Percentiles rank a stretch among this genome's conserved stretches.
Conservation (phyloP, 192 early-diverging fungal genomes). For the Mortierella alpina region DNA sequence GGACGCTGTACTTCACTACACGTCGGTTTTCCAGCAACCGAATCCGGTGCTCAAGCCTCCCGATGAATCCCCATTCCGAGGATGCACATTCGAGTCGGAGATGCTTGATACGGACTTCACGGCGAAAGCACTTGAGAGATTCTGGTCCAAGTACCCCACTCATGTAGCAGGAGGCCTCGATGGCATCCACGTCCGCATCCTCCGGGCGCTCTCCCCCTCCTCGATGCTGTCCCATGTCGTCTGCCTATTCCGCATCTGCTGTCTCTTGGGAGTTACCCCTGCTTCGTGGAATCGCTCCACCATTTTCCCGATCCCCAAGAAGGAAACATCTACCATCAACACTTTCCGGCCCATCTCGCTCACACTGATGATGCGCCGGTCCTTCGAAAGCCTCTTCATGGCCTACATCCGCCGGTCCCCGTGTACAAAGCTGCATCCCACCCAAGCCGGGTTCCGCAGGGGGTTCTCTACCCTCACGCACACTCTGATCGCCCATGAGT, state of each 20-base stretch:
- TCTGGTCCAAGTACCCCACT: conserved; percentile 10
- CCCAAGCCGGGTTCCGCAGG: conserved; percentile 8
- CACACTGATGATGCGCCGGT: background rate
- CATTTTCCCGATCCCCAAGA: conserved; percentile 8
- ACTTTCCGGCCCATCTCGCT: conserved; percentile 1
- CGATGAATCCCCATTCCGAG: background rate
- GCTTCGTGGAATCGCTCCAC: background rate
- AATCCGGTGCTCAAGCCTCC: background rate
- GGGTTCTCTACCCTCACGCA: conserved; percentile 13
- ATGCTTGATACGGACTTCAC: background rate
- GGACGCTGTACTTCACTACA: conserved; percentile 3
- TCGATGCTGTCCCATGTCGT: background rate
- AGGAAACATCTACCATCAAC: background rate
- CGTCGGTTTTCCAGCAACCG: background rate
- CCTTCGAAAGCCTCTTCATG: background rate
- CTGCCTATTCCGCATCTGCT: background rate
- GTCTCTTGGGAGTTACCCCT: background rate
- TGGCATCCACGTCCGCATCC: conserved; percentile 1
- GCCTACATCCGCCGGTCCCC: background rate
- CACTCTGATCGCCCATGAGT: conserved; percentile 1
- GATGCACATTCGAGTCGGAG: background rate
- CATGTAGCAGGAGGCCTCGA: conserved; percentile 5
- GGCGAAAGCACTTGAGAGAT: background rate
- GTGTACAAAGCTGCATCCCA: background rate
- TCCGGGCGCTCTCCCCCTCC: background rate